Evolutionary conservation across 2,329 filamentous ascomycete species (phyloP).

Genomic region (Aspergillus arachidicola): DNA sequence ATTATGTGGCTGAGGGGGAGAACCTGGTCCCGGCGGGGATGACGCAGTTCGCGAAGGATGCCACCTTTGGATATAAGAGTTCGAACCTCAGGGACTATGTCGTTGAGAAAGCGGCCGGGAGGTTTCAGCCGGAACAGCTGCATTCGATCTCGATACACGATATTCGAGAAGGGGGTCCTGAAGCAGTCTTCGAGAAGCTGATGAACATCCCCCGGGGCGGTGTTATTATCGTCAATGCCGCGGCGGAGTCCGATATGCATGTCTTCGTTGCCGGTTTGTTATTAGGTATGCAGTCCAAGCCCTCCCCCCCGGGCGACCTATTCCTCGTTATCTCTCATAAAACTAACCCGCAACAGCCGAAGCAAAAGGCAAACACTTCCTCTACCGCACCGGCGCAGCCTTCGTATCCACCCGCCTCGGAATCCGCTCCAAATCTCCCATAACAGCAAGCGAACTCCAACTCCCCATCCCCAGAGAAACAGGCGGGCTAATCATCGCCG

Average conservation of each 20-base stretch:
- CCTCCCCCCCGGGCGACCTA: too few species aligned
- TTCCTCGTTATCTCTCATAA: not conserved
- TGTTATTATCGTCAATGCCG: conserved; percentile 57
- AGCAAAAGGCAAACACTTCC: conserved; percentile 44
- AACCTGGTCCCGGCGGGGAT: conserved; percentile 53
- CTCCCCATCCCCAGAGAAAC: conserved; percentile 35
- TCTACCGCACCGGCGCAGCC: conserved; percentile 52
- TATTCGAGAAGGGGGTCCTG: conserved; percentile 51
- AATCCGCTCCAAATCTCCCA: conserved; percentile 55
- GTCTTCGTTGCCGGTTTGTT: conserved; percentile 56
- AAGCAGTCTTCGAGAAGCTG: conserved; percentile 47
- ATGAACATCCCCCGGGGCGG: conserved; percentile 38
- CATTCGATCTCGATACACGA: conserved; percentile 51
- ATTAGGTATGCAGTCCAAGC: conserved; percentile 25
- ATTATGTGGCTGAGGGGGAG: conserved; percentile 59
- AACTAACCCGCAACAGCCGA: conserved; percentile 28
- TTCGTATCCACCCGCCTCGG: conserved; percentile 56
- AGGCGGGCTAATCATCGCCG: conserved; percentile 59
- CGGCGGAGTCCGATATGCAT: conserved; percentile 58
- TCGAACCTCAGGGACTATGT: conserved; percentile 59
- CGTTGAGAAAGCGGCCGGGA: conserved; percentile 55
- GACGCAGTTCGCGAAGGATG: conserved; percentile 61
- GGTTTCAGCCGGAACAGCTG: conserved; percentile 43
- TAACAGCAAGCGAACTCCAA: conserved; percentile 50
- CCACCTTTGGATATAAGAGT: conserved; percentile 59